Evolutionary conservation across 257 asterid genomes (phyloP).

Genomic region (Nicotiana obtusifolia): DNA sequence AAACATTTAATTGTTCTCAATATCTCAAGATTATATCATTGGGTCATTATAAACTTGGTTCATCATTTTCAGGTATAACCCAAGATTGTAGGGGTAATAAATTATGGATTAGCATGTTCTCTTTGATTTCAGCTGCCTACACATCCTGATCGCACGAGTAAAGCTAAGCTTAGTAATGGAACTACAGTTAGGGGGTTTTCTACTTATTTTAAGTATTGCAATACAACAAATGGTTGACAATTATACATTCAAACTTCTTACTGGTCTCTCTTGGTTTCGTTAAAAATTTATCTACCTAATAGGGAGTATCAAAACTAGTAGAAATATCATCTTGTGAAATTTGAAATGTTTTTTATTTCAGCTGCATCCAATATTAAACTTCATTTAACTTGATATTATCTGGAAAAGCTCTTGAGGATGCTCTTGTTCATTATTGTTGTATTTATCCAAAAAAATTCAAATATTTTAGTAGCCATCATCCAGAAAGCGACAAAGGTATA

Average conservation of each 20-base stretch:
- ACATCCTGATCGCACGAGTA: neutral
- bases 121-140: neutral
- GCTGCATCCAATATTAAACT: neutral
- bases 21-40: conserved; percentile 5
- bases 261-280: neutral
- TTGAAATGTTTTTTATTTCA: neutral
- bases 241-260: neutral
- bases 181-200: neutral
- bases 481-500: neutral
- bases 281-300: neutral
- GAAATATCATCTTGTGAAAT: neutral
- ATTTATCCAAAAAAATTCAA: neutral
- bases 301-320: neutral
- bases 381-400: neutral
- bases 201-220: neutral
- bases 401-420: neutral
- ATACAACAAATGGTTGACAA: neutral
- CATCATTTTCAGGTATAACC: neutral
- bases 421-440: neutral
- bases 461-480: neutral
- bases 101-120: neutral
- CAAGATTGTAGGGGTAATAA: neutral
- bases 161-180: conserved; percentile 1
- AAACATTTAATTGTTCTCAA: neutral
- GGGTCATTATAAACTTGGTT: neutral